These are phyloP conservation scores for Exserohilum rostratum DNA, from an alignment of 2,329 filamentous ascomycete species.

Conservation along the genomic window DNA sequence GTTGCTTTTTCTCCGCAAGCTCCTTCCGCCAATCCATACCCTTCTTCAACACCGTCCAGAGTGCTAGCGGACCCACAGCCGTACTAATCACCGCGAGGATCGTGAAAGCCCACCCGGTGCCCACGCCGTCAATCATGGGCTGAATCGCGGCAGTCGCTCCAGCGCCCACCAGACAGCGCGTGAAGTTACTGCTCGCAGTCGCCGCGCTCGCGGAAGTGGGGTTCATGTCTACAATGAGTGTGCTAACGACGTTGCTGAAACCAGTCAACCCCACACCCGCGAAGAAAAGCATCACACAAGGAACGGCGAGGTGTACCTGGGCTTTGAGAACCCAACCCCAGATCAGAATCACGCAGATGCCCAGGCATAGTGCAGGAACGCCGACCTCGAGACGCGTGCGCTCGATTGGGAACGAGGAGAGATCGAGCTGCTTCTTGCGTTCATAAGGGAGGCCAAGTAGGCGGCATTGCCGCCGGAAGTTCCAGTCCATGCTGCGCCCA, in stretches of 20 bases:
- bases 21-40: background rate
- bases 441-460: background rate
- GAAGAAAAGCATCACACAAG: background rate
- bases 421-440: background rate
- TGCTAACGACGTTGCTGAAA: background rate
- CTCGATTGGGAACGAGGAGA: background rate
- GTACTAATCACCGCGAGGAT: background rate
- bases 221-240: background rate
- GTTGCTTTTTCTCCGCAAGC: background rate
- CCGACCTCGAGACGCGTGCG: background rate
- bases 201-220: background rate
- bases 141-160: background rate
- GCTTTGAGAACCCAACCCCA: background rate
- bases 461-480: background rate
- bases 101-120: conserved; percentile 2
- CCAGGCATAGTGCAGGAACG: background rate
- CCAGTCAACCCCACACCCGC: background rate
- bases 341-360: background rate
- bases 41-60: background rate
- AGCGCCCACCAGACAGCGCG: background rate
- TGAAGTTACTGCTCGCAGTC: background rate
- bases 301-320: background rate
- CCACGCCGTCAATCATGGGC: background rate
- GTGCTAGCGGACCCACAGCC: background rate
- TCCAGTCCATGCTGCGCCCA: background rate